Percentiles rank a stretch among this genome's conserved stretches.
phyloP scores from a whole-genome alignment of 257 asterid genomes.

The Phtheirospermum japonicum region DNA sequence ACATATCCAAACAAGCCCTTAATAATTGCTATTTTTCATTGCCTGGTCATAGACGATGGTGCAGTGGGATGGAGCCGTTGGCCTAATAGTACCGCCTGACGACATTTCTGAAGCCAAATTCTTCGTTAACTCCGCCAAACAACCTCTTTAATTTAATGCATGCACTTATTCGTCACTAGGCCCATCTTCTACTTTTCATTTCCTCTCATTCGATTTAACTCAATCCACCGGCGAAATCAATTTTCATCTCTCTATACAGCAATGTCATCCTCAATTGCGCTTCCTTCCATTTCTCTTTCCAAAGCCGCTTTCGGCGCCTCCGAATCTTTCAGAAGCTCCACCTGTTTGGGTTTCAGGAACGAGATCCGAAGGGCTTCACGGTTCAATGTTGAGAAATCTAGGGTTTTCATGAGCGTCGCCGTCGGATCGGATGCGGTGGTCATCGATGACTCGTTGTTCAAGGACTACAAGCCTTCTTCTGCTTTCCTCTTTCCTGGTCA shows the following conservation, averaged over 20 bases:
- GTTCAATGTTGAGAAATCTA: slow-evolving; percentile 46
- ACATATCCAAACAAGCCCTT: too few relatives aligned
- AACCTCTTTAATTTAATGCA: slow-evolving; percentile 27
- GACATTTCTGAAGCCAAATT: background rate
- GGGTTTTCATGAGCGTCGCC: slow-evolving; percentile 66
- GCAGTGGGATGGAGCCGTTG: too few relatives aligned
- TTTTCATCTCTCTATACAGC: slow-evolving; percentile 26
- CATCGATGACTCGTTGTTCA: slow-evolving; percentile 62
- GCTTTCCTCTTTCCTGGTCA: slow-evolving; percentile 99
- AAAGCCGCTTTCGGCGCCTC: slow-evolving; percentile 34
- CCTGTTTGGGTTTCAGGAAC: slow-evolving; percentile 38
- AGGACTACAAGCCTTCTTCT: slow-evolving; percentile 69
- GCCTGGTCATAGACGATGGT: too few relatives aligned
- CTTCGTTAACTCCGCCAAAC: slow-evolving; percentile 56
- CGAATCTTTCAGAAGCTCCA: slow-evolving; percentile 35
- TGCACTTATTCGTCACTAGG: slow-evolving; percentile 29
- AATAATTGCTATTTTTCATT: too few relatives aligned
- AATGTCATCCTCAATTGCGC: slow-evolving; percentile 49
- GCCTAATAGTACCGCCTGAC: background rate
- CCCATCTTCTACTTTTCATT: slow-evolving; percentile 14
- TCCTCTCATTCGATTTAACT: slow-evolving; percentile 27
- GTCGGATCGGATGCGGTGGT: slow-evolving; percentile 62
- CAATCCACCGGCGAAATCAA: slow-evolving; percentile 2
- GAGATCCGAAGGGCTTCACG: slow-evolving; percentile 42
- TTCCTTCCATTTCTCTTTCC: slow-evolving; percentile 52